Conservation (phyloP, 352 stramenopile species). For the Pythium graminicola region DNA sequence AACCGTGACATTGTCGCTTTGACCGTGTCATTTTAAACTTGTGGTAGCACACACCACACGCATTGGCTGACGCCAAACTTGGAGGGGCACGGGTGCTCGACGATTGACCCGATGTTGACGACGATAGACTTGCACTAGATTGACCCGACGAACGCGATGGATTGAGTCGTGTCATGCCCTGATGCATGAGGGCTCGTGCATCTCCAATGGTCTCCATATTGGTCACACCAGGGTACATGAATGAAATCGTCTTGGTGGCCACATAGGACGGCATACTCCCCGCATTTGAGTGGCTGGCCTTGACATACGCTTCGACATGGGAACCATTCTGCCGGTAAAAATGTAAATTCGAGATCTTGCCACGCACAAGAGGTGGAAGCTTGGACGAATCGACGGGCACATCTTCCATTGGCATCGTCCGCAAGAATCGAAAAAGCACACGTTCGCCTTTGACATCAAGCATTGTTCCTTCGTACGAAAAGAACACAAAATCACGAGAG, state of each 20-base stretch:
- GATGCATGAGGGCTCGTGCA: slow-evolving; percentile 25
- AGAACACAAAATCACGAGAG: slow-evolving; percentile 38
- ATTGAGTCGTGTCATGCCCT: slow-evolving; percentile 20
- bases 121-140: slow-evolving; percentile 7
- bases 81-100: neutral
- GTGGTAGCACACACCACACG: slow-evolving; percentile 32
- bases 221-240: slow-evolving; percentile 29
- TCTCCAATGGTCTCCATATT: slow-evolving; percentile 33
- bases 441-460: slow-evolving; percentile 31
- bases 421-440: slow-evolving; percentile 27
- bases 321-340: slow-evolving; percentile 33
- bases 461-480: slow-evolving; percentile 32
- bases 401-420: slow-evolving; percentile 38
- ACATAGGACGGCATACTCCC: slow-evolving; percentile 30
- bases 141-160: slow-evolving; percentile 1
- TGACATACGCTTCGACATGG: slow-evolving; percentile 26
- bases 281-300: slow-evolving; percentile 32
- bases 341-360: slow-evolving; percentile 36
- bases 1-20: slow-evolving; percentile 29
- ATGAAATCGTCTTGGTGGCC: slow-evolving; percentile 35
- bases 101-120: slow-evolving; percentile 4
- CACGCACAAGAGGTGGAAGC: slow-evolving; percentile 30
- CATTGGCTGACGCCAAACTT: slow-evolving; percentile 16
- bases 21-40: slow-evolving; percentile 33
- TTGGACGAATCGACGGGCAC: slow-evolving; percentile 19